phyloP scores from a whole-genome alignment of 768 basidiomycete species.

The Tulasnella sp. region DNA sequence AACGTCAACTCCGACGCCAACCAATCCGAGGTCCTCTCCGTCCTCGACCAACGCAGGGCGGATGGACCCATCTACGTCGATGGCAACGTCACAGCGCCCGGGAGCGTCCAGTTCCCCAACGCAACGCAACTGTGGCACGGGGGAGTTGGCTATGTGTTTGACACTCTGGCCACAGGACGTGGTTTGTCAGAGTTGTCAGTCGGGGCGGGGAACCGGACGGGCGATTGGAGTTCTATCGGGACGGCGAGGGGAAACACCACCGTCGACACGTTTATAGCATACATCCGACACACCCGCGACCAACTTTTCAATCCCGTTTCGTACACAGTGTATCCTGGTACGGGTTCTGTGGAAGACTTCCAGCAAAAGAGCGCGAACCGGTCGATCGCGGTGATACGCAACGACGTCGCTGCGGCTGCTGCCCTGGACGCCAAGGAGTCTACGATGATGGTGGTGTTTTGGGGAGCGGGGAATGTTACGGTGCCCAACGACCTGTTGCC shows the following conservation, averaged over 20 bases:
- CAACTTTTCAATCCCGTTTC: constrained; percentile 28
- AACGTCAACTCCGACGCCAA: constrained; percentile 32
- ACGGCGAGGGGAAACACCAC: constrained; percentile 41
- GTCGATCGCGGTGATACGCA: constrained; percentile 32
- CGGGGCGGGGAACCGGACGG: constrained; percentile 37
- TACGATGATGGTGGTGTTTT: constrained; percentile 42
- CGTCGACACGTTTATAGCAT: constrained; percentile 53
- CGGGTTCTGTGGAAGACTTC: constrained; percentile 23
- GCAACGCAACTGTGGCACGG: constrained; percentile 48
- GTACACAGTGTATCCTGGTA: constrained; percentile 48
- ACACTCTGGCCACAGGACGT: constrained; percentile 22
- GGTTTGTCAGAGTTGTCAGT: constrained; percentile 25
- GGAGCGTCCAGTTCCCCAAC: not conserved
- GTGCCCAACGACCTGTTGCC: constrained; percentile 18
- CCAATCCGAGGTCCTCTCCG: constrained; percentile 41
- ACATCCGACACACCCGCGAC: constrained; percentile 34
- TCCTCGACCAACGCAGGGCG: constrained; percentile 53
- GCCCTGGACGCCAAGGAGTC: constrained; percentile 34
- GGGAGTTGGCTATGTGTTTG: constrained; percentile 48
- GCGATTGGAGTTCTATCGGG: constrained; percentile 51
- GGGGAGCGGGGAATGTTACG: constrained; percentile 38
- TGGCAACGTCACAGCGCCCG: constrained; percentile 23
- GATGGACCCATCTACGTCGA: constrained; percentile 35
- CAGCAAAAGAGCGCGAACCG: constrained; percentile 21
- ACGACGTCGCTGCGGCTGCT: constrained; percentile 41